Conservation (phyloP, 2,329 filamentous ascomycete species). For the Botryotinia convoluta region DNA sequence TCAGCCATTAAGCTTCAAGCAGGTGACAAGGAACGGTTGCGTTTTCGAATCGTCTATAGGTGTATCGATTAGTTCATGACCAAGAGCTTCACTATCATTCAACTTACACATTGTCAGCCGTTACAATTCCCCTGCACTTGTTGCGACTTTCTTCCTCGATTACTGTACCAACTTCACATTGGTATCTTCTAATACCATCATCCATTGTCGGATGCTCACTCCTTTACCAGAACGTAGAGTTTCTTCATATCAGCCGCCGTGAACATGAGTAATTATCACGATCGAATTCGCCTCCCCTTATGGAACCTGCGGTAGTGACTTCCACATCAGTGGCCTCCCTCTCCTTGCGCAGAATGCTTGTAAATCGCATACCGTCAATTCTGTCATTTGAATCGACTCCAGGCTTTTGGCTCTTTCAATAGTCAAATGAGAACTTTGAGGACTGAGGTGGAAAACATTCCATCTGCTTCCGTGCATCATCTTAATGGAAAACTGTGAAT, state of each 20-base stretch:
- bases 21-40: accelerated
- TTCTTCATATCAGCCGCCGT: too few relatives aligned
- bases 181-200: neutral
- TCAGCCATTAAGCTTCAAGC: neutral
- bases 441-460: neutral
- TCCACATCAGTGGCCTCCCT: neutral
- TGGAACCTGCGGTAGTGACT: too few relatives aligned
- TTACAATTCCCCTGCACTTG: neutral
- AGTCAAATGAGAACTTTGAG: neutral
- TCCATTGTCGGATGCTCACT: neutral
- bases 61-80: neutral
- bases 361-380: neutral
- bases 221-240: too few relatives aligned
- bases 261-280: too few relatives aligned
- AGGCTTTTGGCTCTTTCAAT: neutral
- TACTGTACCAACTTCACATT: neutral
- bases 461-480: neutral
- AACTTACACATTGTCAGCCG: neutral
- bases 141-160: neutral
- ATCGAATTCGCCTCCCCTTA: too few relatives aligned
- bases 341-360: too few relatives aligned
- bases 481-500: neutral
- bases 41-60: neutral
- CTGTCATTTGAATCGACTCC: neutral
- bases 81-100: neutral